Conservation (phyloP, 257 asterid species). For the Solanum gracilifrons region DNA sequence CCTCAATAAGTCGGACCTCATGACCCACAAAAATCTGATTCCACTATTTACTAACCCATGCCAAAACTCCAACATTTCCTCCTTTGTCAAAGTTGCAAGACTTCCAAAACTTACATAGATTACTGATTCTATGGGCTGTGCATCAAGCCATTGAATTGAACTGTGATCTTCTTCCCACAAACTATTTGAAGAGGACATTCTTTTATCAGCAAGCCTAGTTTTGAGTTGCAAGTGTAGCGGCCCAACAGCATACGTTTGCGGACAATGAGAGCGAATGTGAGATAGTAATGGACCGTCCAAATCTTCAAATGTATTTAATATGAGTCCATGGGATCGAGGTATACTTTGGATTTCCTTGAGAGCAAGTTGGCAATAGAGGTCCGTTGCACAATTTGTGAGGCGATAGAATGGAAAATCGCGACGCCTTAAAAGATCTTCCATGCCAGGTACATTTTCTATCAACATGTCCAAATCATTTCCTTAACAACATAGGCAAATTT, state of each 20-base stretch:
- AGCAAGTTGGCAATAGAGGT: not conserved
- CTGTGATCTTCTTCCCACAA: conserved; percentile 14
- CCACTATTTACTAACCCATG: conserved; percentile 18
- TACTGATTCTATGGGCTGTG: conserved; percentile 16
- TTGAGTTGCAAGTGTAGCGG: conserved; percentile 15
- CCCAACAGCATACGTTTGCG: conserved; percentile 19
- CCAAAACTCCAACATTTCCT: conserved; percentile 17
- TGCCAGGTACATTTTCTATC: conserved; percentile 17
- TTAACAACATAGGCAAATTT: not conserved
- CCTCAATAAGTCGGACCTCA: conserved; percentile 6
- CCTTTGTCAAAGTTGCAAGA: conserved; percentile 7
- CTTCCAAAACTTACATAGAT: conserved; percentile 27
- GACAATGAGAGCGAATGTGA: conserved; percentile 9
- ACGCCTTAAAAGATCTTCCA: conserved; percentile 13
- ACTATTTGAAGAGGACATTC: not conserved
- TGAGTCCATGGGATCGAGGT: conserved; percentile 11
- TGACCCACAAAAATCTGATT: conserved; percentile 15
- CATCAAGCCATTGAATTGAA: conserved; percentile 18
- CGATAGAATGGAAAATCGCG: conserved; percentile 20
- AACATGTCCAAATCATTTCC: not conserved
- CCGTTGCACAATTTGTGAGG: conserved; percentile 7
- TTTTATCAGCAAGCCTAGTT: not conserved
- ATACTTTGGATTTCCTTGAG: not conserved
- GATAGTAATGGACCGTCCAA: conserved; percentile 13
- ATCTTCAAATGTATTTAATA: conserved; percentile 26